Conservation (phyloP, 1,284 basidiomycete genomes). For the Rhodotorula sp. region DNA sequence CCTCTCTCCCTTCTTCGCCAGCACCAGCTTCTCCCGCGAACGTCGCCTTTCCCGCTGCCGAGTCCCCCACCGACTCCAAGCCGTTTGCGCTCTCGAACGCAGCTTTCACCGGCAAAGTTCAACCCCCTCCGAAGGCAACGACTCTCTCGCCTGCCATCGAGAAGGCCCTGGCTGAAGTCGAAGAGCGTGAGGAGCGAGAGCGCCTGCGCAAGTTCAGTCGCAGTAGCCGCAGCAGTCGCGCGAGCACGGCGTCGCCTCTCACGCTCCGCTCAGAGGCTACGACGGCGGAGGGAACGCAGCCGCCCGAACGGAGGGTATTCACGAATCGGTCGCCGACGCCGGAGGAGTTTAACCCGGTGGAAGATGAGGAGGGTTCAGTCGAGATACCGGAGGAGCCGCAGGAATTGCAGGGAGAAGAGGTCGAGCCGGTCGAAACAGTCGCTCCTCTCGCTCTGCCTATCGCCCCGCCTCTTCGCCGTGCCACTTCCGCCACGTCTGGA, state of each 20-base stretch:
- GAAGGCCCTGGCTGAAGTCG: conserved; percentile 22
- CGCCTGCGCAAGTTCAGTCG: conserved; percentile 9
- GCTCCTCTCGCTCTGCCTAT: not conserved
- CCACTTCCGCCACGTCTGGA: not conserved
- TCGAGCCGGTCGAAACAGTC: not conserved
- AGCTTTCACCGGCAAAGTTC: not conserved
- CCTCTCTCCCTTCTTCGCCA: not conserved
- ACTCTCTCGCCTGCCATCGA: conserved; percentile 31
- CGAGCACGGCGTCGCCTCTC: not conserved
- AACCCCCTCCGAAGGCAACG: not conserved
- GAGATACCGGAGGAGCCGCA: not conserved
- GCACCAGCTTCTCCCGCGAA: not conserved
- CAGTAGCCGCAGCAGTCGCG: conserved; percentile 7
- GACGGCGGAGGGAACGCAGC: too few relatives aligned
- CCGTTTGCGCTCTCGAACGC: conserved; percentile 32
- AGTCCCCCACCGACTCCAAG: not conserved
- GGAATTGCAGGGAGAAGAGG: too few relatives aligned
- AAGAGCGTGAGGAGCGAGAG: conserved; percentile 19
- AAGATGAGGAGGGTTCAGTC: not conserved
- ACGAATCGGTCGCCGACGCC: conserved; percentile 1
- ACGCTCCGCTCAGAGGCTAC: not conserved
- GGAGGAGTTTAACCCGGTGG: not conserved
- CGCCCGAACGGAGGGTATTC: conserved; percentile 3
- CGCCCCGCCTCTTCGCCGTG: not conserved
- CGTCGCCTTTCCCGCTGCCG: not conserved